Evolutionary conservation across 164 flowering plant genomes (phyloP), one percentile per base, ranked within the genome.

Genomic region (Houttuynia cordata): DNA sequence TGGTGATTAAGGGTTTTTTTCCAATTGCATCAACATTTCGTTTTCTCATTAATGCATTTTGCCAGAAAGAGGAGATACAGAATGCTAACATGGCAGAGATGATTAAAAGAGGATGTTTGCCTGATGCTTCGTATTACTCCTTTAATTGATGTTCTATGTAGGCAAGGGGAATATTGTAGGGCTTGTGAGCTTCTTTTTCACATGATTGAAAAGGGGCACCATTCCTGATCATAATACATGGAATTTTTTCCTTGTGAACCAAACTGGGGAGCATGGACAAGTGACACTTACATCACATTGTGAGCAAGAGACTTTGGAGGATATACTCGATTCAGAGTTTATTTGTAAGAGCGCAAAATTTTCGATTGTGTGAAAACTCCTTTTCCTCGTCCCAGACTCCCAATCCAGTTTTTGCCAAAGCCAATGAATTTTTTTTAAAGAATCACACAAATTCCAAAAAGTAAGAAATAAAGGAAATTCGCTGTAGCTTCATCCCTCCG

Each of bases 21-120:
- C 94, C 97, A 0, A 57, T 68, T 62, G 66, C 80, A 25, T 71
- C 80, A n/a, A 86, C 92, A 3, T 75, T 81, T 50, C 83, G 79
- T 77, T 71, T 68, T 60, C 17, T 91, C 10, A 72, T 88, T 13
- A 54, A 64, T 59, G 90, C 71, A 50, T 78, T 91, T 51, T 91
- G 94, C 65, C 60, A 37, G 75, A 80, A 75, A 64, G 90, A 82
- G 4, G 78, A 73, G 67, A 71, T 74, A 51, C 67, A 61, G 47
- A 77, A 67, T 74, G 94, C 83, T 24, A 42, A 64, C 58, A 75
- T 67, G 73, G 71, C 88, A 59, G 96, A 88, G 70, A 73, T 84
- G 75, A 65, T 68, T 64, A 68, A 53, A 52, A 78, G 81, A 73
- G 86, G 86, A 24, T 83, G 83, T 59, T 50, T 60, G 18, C 84